phyloP scores from a whole-genome alignment of 116 monocot species.

The Papilionanthe hybrid region DNA sequence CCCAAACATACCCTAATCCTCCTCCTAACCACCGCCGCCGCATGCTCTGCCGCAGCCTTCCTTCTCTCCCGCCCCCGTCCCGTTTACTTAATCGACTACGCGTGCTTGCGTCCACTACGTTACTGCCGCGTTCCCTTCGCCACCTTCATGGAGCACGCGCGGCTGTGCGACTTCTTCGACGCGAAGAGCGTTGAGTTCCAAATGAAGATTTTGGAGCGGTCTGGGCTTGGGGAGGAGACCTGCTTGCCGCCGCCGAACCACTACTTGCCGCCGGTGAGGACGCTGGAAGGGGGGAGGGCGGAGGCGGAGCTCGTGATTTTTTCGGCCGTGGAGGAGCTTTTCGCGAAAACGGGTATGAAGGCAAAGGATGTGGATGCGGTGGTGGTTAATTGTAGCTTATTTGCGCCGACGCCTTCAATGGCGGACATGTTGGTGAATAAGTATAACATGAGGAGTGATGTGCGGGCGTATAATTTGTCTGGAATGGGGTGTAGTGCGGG shows the following conservation, averaged over 20 bases:
- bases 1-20: neutral
- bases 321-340: neutral
- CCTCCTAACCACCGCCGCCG: neutral
- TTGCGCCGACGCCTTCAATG: slow-evolving; percentile 36
- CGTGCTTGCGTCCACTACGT: neutral
- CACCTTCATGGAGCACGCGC: slow-evolving; percentile 9
- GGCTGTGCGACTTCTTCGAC: neutral
- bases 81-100: slow-evolving; percentile 13
- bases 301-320: slow-evolving; percentile 10
- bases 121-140: neutral
- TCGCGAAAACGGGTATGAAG: neutral
- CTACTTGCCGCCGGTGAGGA: neutral
- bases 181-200: slow-evolving; percentile 11
- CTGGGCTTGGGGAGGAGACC: slow-evolving; percentile 16
- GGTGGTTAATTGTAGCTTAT: slow-evolving; percentile 46
- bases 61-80: slow-evolving; percentile 6
- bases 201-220: neutral
- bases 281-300: slow-evolving; percentile 2
- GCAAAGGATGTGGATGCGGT: slow-evolving; percentile 22
- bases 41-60: neutral
- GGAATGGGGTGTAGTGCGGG: slow-evolving; percentile 56
- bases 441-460: slow-evolving; percentile 35
- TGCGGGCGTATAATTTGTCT: slow-evolving; percentile 31
- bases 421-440: slow-evolving; percentile 33
- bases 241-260: slow-evolving; percentile 9